Percentiles rank a stretch among this genome's conserved stretches.
Conservation (phyloP, 2,329 filamentous ascomycete species). For the Fusarium sp. region DNA sequence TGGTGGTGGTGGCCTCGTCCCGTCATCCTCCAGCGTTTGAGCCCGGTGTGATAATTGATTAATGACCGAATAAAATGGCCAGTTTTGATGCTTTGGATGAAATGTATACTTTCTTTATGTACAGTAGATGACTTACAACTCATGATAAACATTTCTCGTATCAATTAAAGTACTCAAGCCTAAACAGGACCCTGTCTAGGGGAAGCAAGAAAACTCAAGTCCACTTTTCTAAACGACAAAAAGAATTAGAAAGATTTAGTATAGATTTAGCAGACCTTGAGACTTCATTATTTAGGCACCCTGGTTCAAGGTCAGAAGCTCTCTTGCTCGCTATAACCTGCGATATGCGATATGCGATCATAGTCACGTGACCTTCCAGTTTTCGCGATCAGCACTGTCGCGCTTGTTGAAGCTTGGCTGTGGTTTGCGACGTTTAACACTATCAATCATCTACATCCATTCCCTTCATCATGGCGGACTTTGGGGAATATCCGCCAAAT, state of each 20-base stretch:
- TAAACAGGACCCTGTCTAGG: neutral
- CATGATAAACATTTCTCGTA: slow-evolving; percentile 8
- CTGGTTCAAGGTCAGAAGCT: neutral
- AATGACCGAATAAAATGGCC: slow-evolving; percentile 45
- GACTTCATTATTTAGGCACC: neutral
- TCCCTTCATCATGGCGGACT: slow-evolving; percentile 64
- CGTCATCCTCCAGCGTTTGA: slow-evolving; percentile 31
- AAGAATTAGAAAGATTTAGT: neutral
- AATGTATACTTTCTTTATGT: slow-evolving; percentile 1
- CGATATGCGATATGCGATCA: slow-evolving; percentile 21
- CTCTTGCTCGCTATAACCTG: neutral
- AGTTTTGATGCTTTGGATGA: slow-evolving; percentile 1
- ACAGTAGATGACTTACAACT: neutral
- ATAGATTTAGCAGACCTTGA: neutral
- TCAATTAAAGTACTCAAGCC: neutral
- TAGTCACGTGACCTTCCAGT: slow-evolving; percentile 28
- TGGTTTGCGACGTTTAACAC: slow-evolving; percentile 24
- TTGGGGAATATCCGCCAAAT: slow-evolving; percentile 73
- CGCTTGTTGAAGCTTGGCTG: slow-evolving; percentile 13
- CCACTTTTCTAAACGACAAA: neutral
- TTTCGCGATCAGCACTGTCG: slow-evolving; percentile 28
- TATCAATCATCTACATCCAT: neutral
- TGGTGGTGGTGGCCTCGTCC: slow-evolving; percentile 18
- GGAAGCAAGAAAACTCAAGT: neutral
- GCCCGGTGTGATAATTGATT: slow-evolving; percentile 47